These are phyloP conservation scores for Pachyrhizus erosus DNA, from an alignment of 306 rosid genomes.

Conservation along the genomic window DNA sequence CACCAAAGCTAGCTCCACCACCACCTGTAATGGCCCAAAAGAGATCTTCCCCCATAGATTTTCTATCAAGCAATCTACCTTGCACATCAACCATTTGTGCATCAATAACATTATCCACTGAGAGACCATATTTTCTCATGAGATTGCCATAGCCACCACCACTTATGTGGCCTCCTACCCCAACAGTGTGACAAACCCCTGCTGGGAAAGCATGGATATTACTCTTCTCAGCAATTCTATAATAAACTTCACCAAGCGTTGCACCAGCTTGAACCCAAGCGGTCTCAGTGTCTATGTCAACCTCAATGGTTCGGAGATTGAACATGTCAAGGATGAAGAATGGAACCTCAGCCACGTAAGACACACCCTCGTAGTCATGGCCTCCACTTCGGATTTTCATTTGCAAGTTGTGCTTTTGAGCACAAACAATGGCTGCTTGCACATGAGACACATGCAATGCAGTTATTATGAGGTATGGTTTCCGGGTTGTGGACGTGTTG, in stretches of 20 bases:
- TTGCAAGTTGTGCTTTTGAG: constrained; percentile 53
- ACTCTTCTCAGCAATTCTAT: constrained; percentile 62
- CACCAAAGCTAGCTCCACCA: constrained; percentile 82
- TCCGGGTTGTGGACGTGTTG: constrained; percentile 59
- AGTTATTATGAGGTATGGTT: constrained; percentile 66
- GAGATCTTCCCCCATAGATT: constrained; percentile 82
- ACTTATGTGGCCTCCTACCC: constrained; percentile 76
- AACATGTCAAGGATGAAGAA: constrained; percentile 79
- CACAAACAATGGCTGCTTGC: constrained; percentile 59
- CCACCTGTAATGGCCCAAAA: constrained; percentile 92
- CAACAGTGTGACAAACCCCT: constrained; percentile 83
- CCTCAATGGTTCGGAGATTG: constrained; percentile 54
- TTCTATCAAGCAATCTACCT: constrained; percentile 64
- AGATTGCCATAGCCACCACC: constrained; percentile 85
- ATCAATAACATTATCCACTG: constrained; percentile 69
- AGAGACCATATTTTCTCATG: constrained; percentile 73
- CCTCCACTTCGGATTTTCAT: constrained; percentile 81
- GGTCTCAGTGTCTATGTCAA: constrained; percentile 54
- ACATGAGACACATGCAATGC: constrained; percentile 68
- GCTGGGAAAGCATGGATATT: constrained; percentile 69
- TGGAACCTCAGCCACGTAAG: constrained; percentile 60
- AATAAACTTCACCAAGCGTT: constrained; percentile 68
- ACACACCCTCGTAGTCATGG: constrained; percentile 72
- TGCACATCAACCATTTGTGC: constrained; percentile 61
- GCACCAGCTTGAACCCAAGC: constrained; percentile 78